phyloP scores from a whole-genome alignment of 352 stramenopile species.

The Phytophthora litchii region DNA sequence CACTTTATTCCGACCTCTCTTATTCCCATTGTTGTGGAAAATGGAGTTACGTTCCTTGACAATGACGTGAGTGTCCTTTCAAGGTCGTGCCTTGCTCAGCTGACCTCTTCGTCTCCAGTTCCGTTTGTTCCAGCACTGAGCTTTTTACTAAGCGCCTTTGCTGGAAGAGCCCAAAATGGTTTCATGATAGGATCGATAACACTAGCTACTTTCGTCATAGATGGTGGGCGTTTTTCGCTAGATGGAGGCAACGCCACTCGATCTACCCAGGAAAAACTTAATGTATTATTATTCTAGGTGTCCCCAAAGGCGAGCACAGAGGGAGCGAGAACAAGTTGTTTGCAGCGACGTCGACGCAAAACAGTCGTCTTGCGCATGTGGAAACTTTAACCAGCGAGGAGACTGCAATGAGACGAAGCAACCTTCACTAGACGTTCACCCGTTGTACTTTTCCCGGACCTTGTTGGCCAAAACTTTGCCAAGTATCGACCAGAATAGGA shows the following conservation, averaged over 20 bases:
- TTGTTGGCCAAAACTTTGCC: too few species aligned
- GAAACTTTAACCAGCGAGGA: conserved; percentile 5
- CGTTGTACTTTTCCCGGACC: too few species aligned
- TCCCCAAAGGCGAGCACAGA: conserved; percentile 1
- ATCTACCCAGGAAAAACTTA: neutral
- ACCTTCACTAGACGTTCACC: conserved; percentile 9
- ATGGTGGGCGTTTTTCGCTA: conserved; percentile 10
- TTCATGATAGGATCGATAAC: too few species aligned
- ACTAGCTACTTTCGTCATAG: conserved; percentile 12
- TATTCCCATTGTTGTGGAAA: too few species aligned
- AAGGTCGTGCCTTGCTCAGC: neutral
- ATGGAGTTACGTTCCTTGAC: conserved; percentile 14
- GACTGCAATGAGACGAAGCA: conserved; percentile 11
- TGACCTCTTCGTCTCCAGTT: neutral
- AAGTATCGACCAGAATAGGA: too few species aligned
- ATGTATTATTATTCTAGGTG: too few species aligned
- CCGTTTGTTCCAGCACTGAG: neutral
- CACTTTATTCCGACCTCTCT: conserved; percentile 22
- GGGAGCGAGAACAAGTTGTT: conserved; percentile 19
- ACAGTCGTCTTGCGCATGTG: conserved; percentile 20
- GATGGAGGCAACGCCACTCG: neutral
- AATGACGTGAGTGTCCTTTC: conserved; percentile 11
- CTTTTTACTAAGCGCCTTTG: too few species aligned
- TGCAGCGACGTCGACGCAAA: conserved; percentile 7
- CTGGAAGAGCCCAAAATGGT: too few species aligned